Percentiles rank a stretch among this genome's conserved stretches.
These are phyloP conservation scores for Podospora sp. DNA, from an alignment of 495 filamentous ascomycete genomes.

Conservation along the genomic window DNA sequence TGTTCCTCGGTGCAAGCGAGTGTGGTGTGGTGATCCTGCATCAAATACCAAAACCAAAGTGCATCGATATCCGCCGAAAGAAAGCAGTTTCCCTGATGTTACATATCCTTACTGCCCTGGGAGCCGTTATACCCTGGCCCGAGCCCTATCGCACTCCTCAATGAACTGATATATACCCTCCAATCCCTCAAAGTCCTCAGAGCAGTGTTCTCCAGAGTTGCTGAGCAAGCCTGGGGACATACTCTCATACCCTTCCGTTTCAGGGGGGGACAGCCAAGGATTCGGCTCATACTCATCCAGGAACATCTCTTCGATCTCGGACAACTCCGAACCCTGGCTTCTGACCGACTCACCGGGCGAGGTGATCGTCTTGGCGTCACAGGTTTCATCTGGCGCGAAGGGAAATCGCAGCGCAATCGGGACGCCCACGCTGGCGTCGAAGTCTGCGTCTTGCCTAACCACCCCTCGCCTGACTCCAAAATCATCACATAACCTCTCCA, in stretches of 20 bases:
- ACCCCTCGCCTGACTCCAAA: constrained; percentile 77
- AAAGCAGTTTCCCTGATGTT: not conserved
- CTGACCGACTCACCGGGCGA: constrained; percentile 51
- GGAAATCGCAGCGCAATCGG: constrained; percentile 81
- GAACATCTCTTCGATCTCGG: constrained; percentile 48
- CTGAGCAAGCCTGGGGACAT: constrained; percentile 48
- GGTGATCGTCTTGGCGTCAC: constrained; percentile 45
- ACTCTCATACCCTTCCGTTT: constrained; percentile 53
- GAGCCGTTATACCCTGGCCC: not conserved
- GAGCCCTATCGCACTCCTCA: constrained; percentile 75
- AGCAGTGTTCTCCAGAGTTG: constrained; percentile 48
- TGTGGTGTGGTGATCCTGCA: not conserved
- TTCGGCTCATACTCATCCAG: constrained; percentile 43
- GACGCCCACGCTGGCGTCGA: constrained; percentile 61
- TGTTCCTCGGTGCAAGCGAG: not conserved
- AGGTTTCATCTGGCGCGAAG: constrained; percentile 66
- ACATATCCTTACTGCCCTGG: constrained; percentile 30
- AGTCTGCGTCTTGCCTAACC: constrained; percentile 76
- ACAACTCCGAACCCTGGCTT: constrained; percentile 48
- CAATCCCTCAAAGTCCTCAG: constrained; percentile 71
- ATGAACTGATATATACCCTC: constrained; percentile 88
- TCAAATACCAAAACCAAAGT: not conserved
- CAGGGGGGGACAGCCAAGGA: constrained; percentile 48
- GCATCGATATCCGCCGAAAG: not conserved
- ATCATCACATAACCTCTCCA: constrained; percentile 83